Conservation (phyloP, 2,329 filamentous ascomycete species). For the Ophiostoma sp. region DNA sequence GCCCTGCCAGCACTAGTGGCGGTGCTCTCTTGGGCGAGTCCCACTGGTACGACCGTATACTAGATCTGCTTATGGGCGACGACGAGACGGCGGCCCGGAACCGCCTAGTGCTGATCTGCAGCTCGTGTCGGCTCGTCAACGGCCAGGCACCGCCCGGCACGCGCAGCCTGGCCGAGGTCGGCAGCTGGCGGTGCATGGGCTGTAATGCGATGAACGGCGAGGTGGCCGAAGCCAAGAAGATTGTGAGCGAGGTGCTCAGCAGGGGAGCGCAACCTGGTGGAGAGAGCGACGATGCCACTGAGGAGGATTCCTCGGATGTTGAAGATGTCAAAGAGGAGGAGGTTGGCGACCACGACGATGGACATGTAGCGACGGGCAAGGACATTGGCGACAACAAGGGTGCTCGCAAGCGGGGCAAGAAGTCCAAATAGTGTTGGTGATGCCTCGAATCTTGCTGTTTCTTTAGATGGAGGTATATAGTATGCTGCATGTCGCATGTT, state of each 20-base stretch:
- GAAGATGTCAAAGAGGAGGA: not conserved
- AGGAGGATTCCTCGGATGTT: not conserved
- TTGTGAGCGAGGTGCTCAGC: constrained; percentile 59
- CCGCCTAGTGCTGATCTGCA: constrained; percentile 79
- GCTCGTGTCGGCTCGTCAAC: constrained; percentile 79
- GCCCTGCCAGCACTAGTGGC: constrained; percentile 19
- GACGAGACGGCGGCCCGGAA: constrained; percentile 92
- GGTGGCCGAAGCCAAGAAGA: constrained; percentile 67
- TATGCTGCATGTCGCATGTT: not conserved
- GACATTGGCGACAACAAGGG: constrained; percentile 1
- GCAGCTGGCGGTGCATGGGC: constrained; percentile 81
- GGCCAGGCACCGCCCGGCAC: constrained; percentile 90
- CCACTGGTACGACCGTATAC: constrained; percentile 90
- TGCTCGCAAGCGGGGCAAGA: constrained; percentile 17
- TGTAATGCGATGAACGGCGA: constrained; percentile 79
- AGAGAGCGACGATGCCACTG: not conserved
- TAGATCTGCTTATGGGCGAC: constrained; percentile 88
- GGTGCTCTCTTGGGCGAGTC: constrained; percentile 35
- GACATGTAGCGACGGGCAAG: constrained; percentile 2
- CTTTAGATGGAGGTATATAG: not conserved
- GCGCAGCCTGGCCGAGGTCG: constrained; percentile 69
- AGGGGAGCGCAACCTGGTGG: constrained; percentile 22
- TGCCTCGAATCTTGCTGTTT: not conserved
- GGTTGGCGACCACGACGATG: not conserved
- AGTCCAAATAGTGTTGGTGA: constrained; percentile 12